Evolutionary conservation across 2,329 filamentous ascomycete genomes (phyloP), one percentile per base, ranked within the genome.

Genomic region (Monosporascus sp.): DNA sequence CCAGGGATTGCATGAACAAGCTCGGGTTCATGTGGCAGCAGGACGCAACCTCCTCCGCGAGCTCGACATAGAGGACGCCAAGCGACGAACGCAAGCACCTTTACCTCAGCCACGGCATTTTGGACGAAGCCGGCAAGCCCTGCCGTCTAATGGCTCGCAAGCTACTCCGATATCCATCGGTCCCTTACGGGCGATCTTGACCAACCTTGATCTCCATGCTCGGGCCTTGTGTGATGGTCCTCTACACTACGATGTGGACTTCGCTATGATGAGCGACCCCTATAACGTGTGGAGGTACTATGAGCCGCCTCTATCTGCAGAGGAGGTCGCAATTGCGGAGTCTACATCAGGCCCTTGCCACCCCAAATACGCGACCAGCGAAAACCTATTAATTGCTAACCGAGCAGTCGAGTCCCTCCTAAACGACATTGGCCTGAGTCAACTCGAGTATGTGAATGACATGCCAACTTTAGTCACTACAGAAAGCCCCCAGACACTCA

Each of bases 1-100:
- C 18, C 54, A 62, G 54, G 52, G 61, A 49, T 46, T 48, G 18
- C 49, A 57, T n/a, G 8, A 48, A 17, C 52, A 61, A 44, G 50
- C 55, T 6, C 31, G 31, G 5, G 35, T 60, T 20, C 58, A 60
- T 45, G n/a, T 59, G 7, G 20, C 18, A 2, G 54, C 54, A 1
- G 54, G 52, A 8, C 20, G 41, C 22, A 54, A 48, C 24, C 20
- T 60, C 7, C 41, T 57, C 7, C 5, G 22, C 7, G 56, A 60
- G 25, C 27, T 60, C 17, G 47, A 52, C n/a, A n/a, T 5, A 8
- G 43, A 46, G 7, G 22, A 25, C 8, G 18, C 39, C 7, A 24
- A 24, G 39, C 38, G 7, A 8, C 38, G 18, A 20, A 4, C 38
- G 7, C 37, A 2, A 18, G n/a, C 18, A 37, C 45, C 25, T n/a